Evolutionary conservation across 768 basidiomycete species (phyloP), one percentile per base, ranked within the genome.

Genomic region (Brasilioporus rufonigricans): DNA sequence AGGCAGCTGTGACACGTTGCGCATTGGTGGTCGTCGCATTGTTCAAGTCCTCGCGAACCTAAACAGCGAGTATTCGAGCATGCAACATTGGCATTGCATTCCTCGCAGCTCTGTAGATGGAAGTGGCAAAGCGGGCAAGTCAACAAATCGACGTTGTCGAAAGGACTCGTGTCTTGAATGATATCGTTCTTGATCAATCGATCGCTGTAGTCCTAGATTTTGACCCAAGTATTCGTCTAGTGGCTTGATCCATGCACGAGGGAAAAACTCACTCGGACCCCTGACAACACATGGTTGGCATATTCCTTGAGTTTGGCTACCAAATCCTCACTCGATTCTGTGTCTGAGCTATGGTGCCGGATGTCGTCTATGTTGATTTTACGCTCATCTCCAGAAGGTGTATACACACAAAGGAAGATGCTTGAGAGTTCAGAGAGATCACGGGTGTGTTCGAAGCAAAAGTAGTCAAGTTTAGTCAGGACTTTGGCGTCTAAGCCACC

Each of bases 91-190:
- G n/a, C 18, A 4, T 35, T n/a, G 29, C 50, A 52, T 11, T 21
- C 4, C 12, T 3, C 1, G 48, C 53, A 57, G 7, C 35, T 32
- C 5, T 1, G 14, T 8, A 57, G 31, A 23, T 0, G 10, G 27
- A 12, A 32, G 29, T 5, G 18, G 47, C 53, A 58, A 11, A 55
- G 48, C 4, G 53, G 48, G 21, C 57, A 58, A 11, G 53, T 58
- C 0, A 44, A n/a, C 26, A 58, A 19, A 13, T 58, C 27, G 8
- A 47, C 53, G 2, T 24, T 4, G 6, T 7, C 11, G 11, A 55
- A 57, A 6, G 43, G 29, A 6, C 24, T 44, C 4, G 35, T 19
- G 10, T 57, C 47, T 0, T 24, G 31, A 23, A 53, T 38, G 27
- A 57, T 18, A 11, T 3, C 33, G 10, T 8, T 4, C 21, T 24